Conservation (phyloP, 192 early-diverging fungal genomes). For the Geranomyces michiganensis region DNA sequence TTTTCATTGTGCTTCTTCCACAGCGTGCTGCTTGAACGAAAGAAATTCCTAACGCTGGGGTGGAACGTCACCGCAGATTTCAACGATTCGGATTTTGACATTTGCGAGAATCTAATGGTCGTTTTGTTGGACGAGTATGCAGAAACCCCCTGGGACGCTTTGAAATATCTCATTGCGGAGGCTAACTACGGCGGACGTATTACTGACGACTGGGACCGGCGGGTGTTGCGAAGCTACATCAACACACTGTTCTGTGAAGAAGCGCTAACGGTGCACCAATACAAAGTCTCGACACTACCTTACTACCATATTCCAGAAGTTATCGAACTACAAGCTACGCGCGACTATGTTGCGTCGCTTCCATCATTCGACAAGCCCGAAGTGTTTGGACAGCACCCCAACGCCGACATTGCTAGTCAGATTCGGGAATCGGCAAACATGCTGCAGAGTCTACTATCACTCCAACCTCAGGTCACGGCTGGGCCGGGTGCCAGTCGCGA, state of each 20-base stretch:
- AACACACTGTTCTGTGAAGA: slow-evolving; percentile 60
- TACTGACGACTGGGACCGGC: slow-evolving; percentile 66
- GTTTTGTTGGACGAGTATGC: slow-evolving; percentile 62
- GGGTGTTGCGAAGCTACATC: slow-evolving; percentile 63
- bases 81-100: slow-evolving; percentile 70
- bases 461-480: slow-evolving; percentile 56
- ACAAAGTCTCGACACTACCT: slow-evolving; percentile 51
- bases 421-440: slow-evolving; percentile 59
- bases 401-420: slow-evolving; percentile 66
- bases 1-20: slow-evolving; percentile 66
- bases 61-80: slow-evolving; percentile 67
- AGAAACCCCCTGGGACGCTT: slow-evolving; percentile 64
- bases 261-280: slow-evolving; percentile 52
- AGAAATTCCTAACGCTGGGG: slow-evolving; percentile 66
- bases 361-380: slow-evolving; percentile 63
- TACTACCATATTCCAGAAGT: slow-evolving; percentile 59
- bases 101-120: slow-evolving; percentile 60
- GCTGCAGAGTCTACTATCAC: slow-evolving; percentile 51
- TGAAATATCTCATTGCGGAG: slow-evolving; percentile 67
- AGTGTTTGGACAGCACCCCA: slow-evolving; percentile 69
- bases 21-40: slow-evolving; percentile 58
- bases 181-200: slow-evolving; percentile 67
- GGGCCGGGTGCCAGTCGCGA: slow-evolving; percentile 48
- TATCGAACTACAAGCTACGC: slow-evolving; percentile 38
- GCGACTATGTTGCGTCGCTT: slow-evolving; percentile 58